Percentiles rank a stretch among this genome's conserved stretches.
phyloP scores from a whole-genome alignment of 768 basidiomycete genomes.

The Lactifluus hygrophoroides region DNA sequence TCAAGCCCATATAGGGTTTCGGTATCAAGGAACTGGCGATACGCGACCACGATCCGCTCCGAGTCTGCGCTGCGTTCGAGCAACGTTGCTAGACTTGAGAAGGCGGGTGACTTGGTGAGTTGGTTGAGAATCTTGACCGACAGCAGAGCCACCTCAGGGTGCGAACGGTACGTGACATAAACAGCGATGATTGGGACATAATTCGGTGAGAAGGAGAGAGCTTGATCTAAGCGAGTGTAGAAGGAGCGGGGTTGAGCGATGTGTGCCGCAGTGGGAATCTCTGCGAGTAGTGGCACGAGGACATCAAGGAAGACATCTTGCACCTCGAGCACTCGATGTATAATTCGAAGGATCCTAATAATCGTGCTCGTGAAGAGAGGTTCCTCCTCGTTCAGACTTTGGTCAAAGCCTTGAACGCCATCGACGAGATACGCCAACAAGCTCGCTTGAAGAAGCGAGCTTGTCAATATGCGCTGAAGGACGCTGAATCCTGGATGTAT shows the following conservation, averaged over 20 bases:
- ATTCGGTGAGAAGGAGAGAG: slow-evolving; percentile 56
- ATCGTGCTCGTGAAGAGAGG: slow-evolving; percentile 68
- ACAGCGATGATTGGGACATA: slow-evolving; percentile 78
- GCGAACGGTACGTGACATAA: slow-evolving; percentile 61
- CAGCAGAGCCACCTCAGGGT: slow-evolving; percentile 67
- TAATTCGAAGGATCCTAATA: slow-evolving; percentile 71
- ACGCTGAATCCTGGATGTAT: slow-evolving; percentile 85
- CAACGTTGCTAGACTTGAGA: slow-evolving; percentile 67
- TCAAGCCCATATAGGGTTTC: slow-evolving; percentile 57
- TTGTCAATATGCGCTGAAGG: slow-evolving; percentile 68
- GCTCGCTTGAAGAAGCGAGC: slow-evolving; percentile 59
- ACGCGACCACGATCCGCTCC: slow-evolving; percentile 76
- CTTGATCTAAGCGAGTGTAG: slow-evolving; percentile 68
- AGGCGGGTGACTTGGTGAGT: slow-evolving; percentile 57
- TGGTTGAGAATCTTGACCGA: slow-evolving; percentile 67
- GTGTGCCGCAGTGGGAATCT: slow-evolving; percentile 48
- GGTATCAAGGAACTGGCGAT: slow-evolving; percentile 52
- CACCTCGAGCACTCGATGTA: slow-evolving; percentile 71
- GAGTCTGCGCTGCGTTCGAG: slow-evolving; percentile 78
- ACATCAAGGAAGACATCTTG: slow-evolving; percentile 89
- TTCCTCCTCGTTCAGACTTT: slow-evolving; percentile 58
- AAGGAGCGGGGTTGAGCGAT: slow-evolving; percentile 58
- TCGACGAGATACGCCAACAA: slow-evolving; percentile 77
- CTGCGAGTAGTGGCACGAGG: slow-evolving; percentile 66
- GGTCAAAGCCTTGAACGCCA: slow-evolving; percentile 69